Conservation (phyloP, 2,329 filamentous ascomycete species). For the Blastomyces percursus region DNA sequence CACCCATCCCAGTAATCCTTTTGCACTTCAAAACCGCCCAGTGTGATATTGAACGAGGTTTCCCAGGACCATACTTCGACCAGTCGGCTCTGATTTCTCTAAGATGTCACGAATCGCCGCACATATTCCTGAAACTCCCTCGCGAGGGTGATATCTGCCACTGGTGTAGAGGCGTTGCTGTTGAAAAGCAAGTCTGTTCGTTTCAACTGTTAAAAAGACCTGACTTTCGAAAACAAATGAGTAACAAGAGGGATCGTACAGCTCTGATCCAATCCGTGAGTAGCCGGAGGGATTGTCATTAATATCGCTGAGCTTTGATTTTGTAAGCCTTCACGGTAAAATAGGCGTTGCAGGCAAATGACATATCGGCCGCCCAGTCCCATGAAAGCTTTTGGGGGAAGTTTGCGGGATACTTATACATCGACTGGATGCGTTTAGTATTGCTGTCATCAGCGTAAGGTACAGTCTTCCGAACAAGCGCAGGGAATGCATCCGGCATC, state of each 20-base stretch:
- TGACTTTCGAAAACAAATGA: not conserved
- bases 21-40: slow-evolving; percentile 4
- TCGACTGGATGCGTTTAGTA: slow-evolving; percentile 7
- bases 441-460: slow-evolving; percentile 8
- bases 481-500: slow-evolving; percentile 11
- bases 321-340: slow-evolving; percentile 8
- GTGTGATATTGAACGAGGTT: slow-evolving; percentile 6
- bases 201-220: not conserved
- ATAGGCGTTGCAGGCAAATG: slow-evolving; percentile 12
- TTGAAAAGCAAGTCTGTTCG: slow-evolving; percentile 8
- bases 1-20: not conserved
- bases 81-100: slow-evolving; percentile 5
- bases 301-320: slow-evolving; percentile 9
- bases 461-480: slow-evolving; percentile 8
- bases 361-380: slow-evolving; percentile 10
- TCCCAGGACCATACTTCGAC: slow-evolving; percentile 7
- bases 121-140: slow-evolving; percentile 10
- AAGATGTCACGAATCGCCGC: slow-evolving; percentile 9
- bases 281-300: slow-evolving; percentile 12
- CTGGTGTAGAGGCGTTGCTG: slow-evolving; percentile 7
- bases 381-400: slow-evolving; percentile 9
- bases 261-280: slow-evolving; percentile 9
- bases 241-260: slow-evolving; percentile 8
- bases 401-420: slow-evolving; percentile 10
- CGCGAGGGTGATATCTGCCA: slow-evolving; percentile 4